phyloP scores from a whole-genome alignment of 371 early-diverging fungal species.

The Mucor indicus region DNA sequence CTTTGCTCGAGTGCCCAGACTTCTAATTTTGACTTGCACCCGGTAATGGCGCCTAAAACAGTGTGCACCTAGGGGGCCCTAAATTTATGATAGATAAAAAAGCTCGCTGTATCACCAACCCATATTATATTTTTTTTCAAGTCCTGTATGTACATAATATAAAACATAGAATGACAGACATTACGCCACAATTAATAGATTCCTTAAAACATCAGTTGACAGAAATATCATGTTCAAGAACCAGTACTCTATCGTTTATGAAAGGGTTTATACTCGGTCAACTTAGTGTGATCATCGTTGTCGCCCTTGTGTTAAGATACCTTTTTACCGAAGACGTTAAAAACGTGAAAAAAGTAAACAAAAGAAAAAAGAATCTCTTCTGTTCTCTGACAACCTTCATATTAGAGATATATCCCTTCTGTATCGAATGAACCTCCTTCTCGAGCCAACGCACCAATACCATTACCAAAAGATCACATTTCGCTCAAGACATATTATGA shows the following conservation, averaged over 20 bases:
- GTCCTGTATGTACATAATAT: too few relatives aligned
- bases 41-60: too few relatives aligned
- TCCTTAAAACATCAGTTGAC: constrained; percentile 2
- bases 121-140: too few relatives aligned
- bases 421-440: constrained; percentile 38
- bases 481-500: constrained; percentile 65
- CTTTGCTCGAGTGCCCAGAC: too few relatives aligned
- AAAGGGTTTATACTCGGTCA: constrained; percentile 65
- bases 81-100: too few relatives aligned
- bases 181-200: background rate
- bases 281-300: constrained; percentile 51
- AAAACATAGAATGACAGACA: too few relatives aligned
- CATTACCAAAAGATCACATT: constrained; percentile 44
- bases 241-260: constrained; percentile 40
- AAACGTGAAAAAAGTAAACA: constrained; percentile 41
- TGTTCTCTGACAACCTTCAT: too few relatives aligned
- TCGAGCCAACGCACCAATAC: constrained; percentile 24
- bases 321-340: constrained; percentile 61
- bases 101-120: too few relatives aligned
- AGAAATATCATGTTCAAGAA: constrained; percentile 19
- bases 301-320: constrained; percentile 56
- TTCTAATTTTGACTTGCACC: too few relatives aligned
- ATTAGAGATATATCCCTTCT: constrained; percentile 41
- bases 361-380: background rate
- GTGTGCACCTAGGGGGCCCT: too few relatives aligned